Percentiles rank a stretch among this genome's conserved stretches.
These are phyloP conservation scores for Lentinula lateritia DNA, from an alignment of 768 basidiomycete species.

Conservation along the genomic window DNA sequence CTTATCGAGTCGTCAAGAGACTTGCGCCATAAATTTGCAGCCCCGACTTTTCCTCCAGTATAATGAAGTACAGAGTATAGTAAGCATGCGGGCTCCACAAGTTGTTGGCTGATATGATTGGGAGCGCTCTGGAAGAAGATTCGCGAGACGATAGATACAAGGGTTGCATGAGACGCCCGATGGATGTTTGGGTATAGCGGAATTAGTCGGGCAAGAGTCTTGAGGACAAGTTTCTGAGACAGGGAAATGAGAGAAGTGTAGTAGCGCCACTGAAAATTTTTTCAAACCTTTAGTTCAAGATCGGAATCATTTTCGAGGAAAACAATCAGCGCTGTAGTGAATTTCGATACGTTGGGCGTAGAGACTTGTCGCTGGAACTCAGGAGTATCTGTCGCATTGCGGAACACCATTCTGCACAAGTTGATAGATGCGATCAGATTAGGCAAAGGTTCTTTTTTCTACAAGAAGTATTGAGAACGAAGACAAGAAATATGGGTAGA, in stretches of 20 bases:
- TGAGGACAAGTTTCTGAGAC: conserved; percentile 36
- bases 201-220: conserved; percentile 51
- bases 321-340: conserved; percentile 50
- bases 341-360: conserved; percentile 67
- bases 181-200: conserved; percentile 64
- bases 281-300: conserved; percentile 48
- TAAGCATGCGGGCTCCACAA: conserved; percentile 44
- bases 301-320: conserved; percentile 49
- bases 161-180: conserved; percentile 43
- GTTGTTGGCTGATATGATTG: conserved; percentile 28
- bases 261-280: background rate
- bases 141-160: conserved; percentile 50
- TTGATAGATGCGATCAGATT: conserved; percentile 59
- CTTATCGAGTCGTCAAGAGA: conserved; percentile 63
- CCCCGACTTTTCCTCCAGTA: conserved; percentile 77
- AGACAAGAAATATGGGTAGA: conserved; percentile 16
- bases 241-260: background rate
- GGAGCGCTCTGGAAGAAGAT: conserved; percentile 52
- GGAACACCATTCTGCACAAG: conserved; percentile 59
- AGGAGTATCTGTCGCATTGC: conserved; percentile 48
- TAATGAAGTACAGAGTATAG: conserved; percentile 62
- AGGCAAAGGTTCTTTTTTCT: conserved; percentile 68
- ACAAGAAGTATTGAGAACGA: conserved; percentile 21
- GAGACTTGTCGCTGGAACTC: conserved; percentile 82
- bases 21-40: conserved; percentile 68